phyloP scores from a whole-genome alignment of 176 grass and related monocot species.

The Tuctoria greenei region DNA sequence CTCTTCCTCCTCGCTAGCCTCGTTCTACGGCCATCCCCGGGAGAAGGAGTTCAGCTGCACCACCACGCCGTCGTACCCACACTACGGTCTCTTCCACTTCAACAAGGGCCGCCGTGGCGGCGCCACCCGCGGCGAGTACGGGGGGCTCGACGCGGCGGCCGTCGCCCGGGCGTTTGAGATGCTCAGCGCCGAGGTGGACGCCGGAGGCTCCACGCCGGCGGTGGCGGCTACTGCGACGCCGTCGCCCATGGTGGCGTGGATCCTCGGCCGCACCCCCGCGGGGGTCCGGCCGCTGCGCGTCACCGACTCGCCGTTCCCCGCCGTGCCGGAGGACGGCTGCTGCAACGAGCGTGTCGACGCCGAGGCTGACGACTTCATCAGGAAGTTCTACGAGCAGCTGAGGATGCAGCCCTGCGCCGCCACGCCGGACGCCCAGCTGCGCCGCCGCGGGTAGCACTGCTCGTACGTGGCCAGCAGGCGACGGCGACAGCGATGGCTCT shows the following conservation, averaged over 20 bases:
- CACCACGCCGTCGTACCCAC: slow-evolving; percentile 60
- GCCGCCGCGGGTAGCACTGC: too few species aligned
- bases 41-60: slow-evolving; percentile 97
- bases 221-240: slow-evolving; percentile 29
- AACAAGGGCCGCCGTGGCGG: not conserved
- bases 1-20: not conserved
- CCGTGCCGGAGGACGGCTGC: slow-evolving; percentile 51
- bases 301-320: slow-evolving; percentile 88
- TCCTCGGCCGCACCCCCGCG: slow-evolving; percentile 60
- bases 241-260: slow-evolving; percentile 64
- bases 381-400: slow-evolving; percentile 84
- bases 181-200: slow-evolving; percentile 58
- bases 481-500: too few species aligned
- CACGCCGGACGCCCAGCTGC: slow-evolving; percentile 31
- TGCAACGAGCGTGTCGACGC: slow-evolving; percentile 49
- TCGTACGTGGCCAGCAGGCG: too few species aligned
- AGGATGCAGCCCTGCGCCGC: slow-evolving; percentile 58
- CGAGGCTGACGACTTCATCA: slow-evolving; percentile 86
- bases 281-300: slow-evolving; percentile 67
- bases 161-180: slow-evolving; percentile 79
- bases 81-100: slow-evolving; percentile 47
- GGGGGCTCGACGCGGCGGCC: slow-evolving; percentile 49
- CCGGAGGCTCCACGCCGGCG: not conserved
- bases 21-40: slow-evolving; percentile 50
- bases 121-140: slow-evolving; percentile 16